Percentiles rank a stretch among this genome's conserved stretches.
Evolutionary conservation across 2,329 filamentous ascomycete genomes (phyloP).

Genomic region (Colletotrichum viniferum): DNA sequence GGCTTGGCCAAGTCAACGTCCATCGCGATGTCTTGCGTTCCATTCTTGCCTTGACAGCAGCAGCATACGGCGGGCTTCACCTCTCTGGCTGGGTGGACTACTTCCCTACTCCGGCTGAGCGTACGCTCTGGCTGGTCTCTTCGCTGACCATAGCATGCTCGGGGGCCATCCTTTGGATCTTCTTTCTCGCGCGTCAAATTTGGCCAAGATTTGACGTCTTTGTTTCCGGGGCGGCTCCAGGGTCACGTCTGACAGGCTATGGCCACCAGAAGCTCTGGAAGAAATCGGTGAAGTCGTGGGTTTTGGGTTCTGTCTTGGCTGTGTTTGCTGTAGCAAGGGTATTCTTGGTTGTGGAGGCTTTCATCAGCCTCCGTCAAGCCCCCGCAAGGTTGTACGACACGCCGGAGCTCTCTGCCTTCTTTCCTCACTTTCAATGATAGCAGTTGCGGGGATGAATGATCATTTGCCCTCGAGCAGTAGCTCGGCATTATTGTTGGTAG

Average conservation of each 20-base stretch:
- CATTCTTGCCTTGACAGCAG: constrained; percentile 9
- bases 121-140: constrained; percentile 26
- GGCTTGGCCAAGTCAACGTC: constrained; percentile 14
- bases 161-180: neutral
- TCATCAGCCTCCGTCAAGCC: constrained; percentile 26
- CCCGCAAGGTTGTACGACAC: constrained; percentile 24
- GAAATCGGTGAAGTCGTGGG: neutral
- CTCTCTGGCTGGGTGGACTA: constrained; percentile 29
- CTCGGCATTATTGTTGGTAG: neutral
- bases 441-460: neutral
- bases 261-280: neutral
- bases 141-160: constrained; percentile 22
- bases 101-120: constrained; percentile 26
- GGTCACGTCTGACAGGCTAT: neutral
- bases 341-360: constrained; percentile 27
- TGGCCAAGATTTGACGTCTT: constrained; percentile 20
- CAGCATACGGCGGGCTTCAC: constrained; percentile 23
- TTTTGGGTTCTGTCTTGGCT: neutral
- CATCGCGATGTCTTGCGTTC: constrained; percentile 16
- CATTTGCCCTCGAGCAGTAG: neutral
- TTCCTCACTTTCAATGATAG: constrained; percentile 25
- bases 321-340: constrained; percentile 21
- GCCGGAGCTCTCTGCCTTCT: constrained; percentile 26
- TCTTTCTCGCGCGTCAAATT: constrained; percentile 18
- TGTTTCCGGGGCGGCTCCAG: constrained; percentile 8